Evolutionary conservation across 2,329 filamentous ascomycete genomes (phyloP).

Genomic region (Bipolaris oryzae): DNA sequence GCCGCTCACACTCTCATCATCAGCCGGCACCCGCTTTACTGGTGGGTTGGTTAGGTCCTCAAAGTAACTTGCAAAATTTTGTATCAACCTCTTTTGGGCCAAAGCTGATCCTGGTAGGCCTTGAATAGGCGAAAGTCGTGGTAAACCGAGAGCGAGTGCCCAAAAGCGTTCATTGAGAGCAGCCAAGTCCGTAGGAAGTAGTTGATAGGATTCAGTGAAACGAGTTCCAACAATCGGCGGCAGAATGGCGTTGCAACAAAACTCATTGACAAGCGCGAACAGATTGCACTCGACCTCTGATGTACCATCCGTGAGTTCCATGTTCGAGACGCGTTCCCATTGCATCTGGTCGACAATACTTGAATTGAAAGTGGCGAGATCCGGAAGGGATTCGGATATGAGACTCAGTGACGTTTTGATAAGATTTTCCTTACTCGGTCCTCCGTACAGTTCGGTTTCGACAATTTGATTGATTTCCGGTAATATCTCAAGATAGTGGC

Average conservation of each 20-base stretch:
- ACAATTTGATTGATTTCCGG: conserved; percentile 41
- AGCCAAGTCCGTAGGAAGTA: conserved; percentile 60
- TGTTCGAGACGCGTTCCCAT: conserved; percentile 64
- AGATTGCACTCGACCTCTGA: conserved; percentile 56
- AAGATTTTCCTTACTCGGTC: conserved; percentile 53
- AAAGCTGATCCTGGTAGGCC: conserved; percentile 45
- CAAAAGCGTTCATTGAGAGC: conserved; percentile 61
- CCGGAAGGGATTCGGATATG: conserved; percentile 55
- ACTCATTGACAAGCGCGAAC: conserved; percentile 60
- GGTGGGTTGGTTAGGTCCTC: conserved; percentile 37
- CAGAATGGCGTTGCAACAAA: conserved; percentile 59
- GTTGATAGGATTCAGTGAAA: conserved; percentile 55
- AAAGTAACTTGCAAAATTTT: conserved; percentile 37
- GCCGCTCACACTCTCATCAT: conserved; percentile 44
- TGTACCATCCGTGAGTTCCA: conserved; percentile 51
- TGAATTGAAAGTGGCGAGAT: conserved; percentile 64
- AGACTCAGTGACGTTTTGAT: conserved; percentile 36
- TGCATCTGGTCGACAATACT: conserved; percentile 66
- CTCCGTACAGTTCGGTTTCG: conserved; percentile 55
- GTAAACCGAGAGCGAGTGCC: conserved; percentile 60
- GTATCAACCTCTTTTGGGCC: conserved; percentile 41
- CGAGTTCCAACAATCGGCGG: conserved; percentile 58
- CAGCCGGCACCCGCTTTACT: conserved; percentile 33
- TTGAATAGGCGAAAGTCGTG: conserved; percentile 62
- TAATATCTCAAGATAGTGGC: conserved; percentile 28